Base-by-base conservation (phyloP, 1,139 yeast species). In the Entelexis paramagnoliae region DNA sequence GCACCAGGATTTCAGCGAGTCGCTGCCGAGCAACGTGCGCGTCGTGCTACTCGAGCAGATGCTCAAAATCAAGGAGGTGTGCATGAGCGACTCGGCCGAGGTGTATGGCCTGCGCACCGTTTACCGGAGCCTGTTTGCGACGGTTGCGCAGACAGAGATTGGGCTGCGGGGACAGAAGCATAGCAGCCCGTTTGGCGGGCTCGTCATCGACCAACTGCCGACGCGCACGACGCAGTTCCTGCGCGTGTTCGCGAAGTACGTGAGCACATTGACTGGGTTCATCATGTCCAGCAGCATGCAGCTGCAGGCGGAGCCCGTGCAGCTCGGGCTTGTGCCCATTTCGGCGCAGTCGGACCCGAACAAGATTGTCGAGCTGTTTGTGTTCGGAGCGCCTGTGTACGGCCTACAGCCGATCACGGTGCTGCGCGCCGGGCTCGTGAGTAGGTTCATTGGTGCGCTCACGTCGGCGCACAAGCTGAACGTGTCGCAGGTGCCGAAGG, bases 81-180 rank as follows among this genome's bases (percentile, higher is more conserved):
- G 41, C 22, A 33, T 20, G 11, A 14, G 14, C 14, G 34, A 17
- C 22, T 20, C 24, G 8, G 54, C 46, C 7, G 30, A 45, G 20
- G 36, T 35, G 6, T 56, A 44, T n/a, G 56, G 56, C 5, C 32
- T 56, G 38, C 48, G 54, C 16, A 30, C 54, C 9, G 46, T 57
- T 1, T 53, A 33, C 33, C 32, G 49, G 7, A 44, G 51, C 9
- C 17, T 56, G 13, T 44, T 49, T 1, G 34, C 44, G 20, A 77
- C 86, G 0, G 76, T 85, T 29, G 77, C 78, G 53, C 76, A 85
- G 0, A 64, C 76, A 14, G 95, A 86, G 61, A 80, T 84, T 13
- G 70, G 83, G 0, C 65, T 83, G 22, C 72, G 95, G 54, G 93
- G 93, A 0, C 63, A 67, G 2, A 56, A 68, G 4, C 65, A 75